These are phyloP conservation scores for Kwoniella botswanensis DNA, from an alignment of 768 basidiomycete genomes.

Conservation along the genomic window DNA sequence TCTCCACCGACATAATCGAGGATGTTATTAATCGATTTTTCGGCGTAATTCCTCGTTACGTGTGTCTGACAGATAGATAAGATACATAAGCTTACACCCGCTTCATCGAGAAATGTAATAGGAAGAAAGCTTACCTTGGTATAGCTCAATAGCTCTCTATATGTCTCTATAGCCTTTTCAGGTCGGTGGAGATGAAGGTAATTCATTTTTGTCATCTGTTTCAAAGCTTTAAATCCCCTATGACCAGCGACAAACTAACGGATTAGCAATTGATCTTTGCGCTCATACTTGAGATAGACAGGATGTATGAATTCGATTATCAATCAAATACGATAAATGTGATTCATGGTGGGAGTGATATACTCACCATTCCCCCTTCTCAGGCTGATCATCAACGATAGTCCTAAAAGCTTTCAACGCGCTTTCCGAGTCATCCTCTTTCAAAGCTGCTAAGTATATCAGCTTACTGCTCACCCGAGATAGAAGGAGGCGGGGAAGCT, in stretches of 20 bases:
- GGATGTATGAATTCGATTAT: no score
- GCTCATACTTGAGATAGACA: no score
- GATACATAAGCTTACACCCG: slow-evolving; percentile 1
- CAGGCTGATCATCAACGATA: slow-evolving; percentile 85
- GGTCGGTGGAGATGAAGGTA: slow-evolving; percentile 80
- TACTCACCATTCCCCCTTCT: slow-evolving; percentile 88
- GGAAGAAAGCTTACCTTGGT: slow-evolving; percentile 66
- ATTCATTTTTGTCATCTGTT: slow-evolving; percentile 93
- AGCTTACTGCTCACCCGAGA: neutral
- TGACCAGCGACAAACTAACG: neutral
- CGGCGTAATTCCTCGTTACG: slow-evolving; percentile 67
- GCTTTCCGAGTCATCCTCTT: slow-evolving; percentile 90
- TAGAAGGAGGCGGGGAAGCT: slow-evolving; percentile 43
- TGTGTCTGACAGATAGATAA: slow-evolving; percentile 34
- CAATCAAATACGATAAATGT: no score
- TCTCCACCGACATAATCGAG: slow-evolving; percentile 93
- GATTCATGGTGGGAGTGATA: neutral
- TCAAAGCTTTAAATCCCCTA: slow-evolving; percentile 99
- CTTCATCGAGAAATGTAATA: neutral
- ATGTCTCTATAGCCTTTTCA: slow-evolving; percentile 81
- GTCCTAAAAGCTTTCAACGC: slow-evolving; percentile 86
- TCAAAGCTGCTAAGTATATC: slow-evolving; percentile 68
- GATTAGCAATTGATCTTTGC: neutral
- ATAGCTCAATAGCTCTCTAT: slow-evolving; percentile 83
- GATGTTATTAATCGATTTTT: slow-evolving; percentile 98